phyloP scores from a whole-genome alignment of 1,139 yeast species.

The Entelexis sorbosivorans region DNA sequence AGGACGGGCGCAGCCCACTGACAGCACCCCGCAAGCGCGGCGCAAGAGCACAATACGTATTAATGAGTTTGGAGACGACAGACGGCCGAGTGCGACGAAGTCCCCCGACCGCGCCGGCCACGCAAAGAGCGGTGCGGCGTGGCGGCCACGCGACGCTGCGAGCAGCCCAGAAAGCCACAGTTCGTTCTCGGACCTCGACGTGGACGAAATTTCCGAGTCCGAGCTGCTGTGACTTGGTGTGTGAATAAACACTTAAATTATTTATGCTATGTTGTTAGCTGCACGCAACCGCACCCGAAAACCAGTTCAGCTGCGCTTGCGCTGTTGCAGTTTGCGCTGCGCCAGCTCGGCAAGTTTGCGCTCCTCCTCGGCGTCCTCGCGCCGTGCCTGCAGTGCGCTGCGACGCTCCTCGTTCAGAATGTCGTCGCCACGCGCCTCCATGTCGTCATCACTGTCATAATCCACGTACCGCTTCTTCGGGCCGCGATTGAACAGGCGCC shows the following conservation, averaged over 20 bases:
- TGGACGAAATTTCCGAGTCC: constrained; percentile 22
- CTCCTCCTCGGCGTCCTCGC: constrained; percentile 57
- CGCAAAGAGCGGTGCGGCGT: too few relatives aligned
- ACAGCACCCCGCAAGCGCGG: background rate
- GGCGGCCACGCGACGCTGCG: background rate
- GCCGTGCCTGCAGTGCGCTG: constrained; percentile 49
- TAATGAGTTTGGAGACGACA: background rate
- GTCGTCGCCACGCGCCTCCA: constrained; percentile 92
- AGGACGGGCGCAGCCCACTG: too few relatives aligned
- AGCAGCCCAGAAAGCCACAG: constrained; percentile 3
- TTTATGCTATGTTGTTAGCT: background rate
- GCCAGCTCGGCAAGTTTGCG: constrained; percentile 43
- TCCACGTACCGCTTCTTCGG: constrained; percentile 41
- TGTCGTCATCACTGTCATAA: constrained; percentile 58
- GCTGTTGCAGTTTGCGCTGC: constrained; percentile 7
- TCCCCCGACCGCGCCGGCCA: too few relatives aligned
- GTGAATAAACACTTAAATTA: background rate
- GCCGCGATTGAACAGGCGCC: constrained; percentile 72
- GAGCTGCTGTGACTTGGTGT: constrained; percentile 6
- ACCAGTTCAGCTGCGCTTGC: background rate
- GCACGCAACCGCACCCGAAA: background rate
- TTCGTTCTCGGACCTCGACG: constrained; percentile 23
- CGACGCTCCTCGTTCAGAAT: constrained; percentile 67
- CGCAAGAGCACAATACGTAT: background rate
- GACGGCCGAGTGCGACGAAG: background rate